phyloP scores from a whole-genome alignment of 2,329 filamentous ascomycete species.

The Dothistroma septosporum region DNA sequence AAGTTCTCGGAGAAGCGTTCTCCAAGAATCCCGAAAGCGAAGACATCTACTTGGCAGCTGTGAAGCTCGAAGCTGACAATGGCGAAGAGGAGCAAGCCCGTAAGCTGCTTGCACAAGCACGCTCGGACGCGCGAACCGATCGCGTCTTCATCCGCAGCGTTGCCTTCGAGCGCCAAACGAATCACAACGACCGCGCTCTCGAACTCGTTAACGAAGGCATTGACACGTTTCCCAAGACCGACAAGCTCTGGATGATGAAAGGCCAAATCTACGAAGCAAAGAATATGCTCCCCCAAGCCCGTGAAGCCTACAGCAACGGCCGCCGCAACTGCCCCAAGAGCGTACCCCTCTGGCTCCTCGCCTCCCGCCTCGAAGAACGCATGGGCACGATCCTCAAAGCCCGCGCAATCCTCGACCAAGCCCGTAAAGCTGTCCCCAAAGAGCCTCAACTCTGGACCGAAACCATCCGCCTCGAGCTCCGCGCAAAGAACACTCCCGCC shows the following conservation, averaged over 20 bases:
- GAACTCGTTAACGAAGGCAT: slow-evolving; percentile 84
- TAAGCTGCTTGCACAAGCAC: slow-evolving; percentile 73
- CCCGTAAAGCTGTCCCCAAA: slow-evolving; percentile 80
- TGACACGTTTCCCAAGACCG: slow-evolving; percentile 75
- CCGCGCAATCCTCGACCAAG: slow-evolving; percentile 86
- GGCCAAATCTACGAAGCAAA: slow-evolving; percentile 92
- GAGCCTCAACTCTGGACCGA: slow-evolving; percentile 84
- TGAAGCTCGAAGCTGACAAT: slow-evolving; percentile 92
- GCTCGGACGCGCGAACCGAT: slow-evolving; percentile 86
- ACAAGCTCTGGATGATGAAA: slow-evolving; percentile 98
- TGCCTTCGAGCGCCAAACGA: slow-evolving; percentile 82
- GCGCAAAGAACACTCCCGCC: slow-evolving; percentile 75
- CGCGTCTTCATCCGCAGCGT: slow-evolving; percentile 97
- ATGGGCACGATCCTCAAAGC: slow-evolving; percentile 83
- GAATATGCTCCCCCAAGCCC: slow-evolving; percentile 73
- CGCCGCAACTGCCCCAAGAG: slow-evolving; percentile 82
- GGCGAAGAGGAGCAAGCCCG: slow-evolving; percentile 76
- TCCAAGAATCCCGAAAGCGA: slow-evolving; percentile 95
- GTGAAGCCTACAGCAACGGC: slow-evolving; percentile 83
- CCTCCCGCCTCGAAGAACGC: slow-evolving; percentile 81
- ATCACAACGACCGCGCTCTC: slow-evolving; percentile 73
- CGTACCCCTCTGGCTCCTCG: slow-evolving; percentile 84
- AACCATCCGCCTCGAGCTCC: slow-evolving; percentile 86
- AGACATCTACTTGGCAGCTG: slow-evolving; percentile 94
- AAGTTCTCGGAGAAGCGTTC: slow-evolving; percentile 84